These are phyloP conservation scores for Aquanectria penicillioides DNA, from an alignment of 2,329 filamentous ascomycete species.

Conservation along the genomic window DNA sequence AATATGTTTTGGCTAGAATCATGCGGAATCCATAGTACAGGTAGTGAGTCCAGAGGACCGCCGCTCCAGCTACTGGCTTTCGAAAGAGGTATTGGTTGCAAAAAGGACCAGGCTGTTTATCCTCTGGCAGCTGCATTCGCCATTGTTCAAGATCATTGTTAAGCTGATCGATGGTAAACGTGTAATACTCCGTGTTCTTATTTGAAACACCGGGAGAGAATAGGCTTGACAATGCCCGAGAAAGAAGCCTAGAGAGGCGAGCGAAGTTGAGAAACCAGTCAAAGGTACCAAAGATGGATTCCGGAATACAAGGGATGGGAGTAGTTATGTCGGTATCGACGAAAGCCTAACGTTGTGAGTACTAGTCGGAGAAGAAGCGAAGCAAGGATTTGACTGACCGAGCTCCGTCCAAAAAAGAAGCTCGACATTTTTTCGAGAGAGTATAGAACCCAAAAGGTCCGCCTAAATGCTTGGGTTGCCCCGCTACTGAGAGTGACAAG, in stretches of 20 bases:
- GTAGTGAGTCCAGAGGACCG: slow-evolving; percentile 30
- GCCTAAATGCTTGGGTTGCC: slow-evolving; percentile 14
- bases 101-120: not conserved
- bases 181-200: slow-evolving; percentile 16
- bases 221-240: slow-evolving; percentile 23
- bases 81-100: slow-evolving; percentile 7
- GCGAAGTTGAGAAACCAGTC: slow-evolving; percentile 27
- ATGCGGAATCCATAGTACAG: slow-evolving; percentile 34
- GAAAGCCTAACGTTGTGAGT: slow-evolving; percentile 15
- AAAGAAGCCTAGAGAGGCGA: slow-evolving; percentile 26
- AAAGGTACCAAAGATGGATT: slow-evolving; percentile 30
- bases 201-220: slow-evolving; percentile 30
- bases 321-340: slow-evolving; percentile 28
- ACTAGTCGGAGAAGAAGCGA: too few species aligned
- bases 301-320: slow-evolving; percentile 28
- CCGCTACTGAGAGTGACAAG: slow-evolving; percentile 17
- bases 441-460: slow-evolving; percentile 34
- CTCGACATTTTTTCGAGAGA: slow-evolving; percentile 34
- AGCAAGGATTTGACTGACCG: slow-evolving; percentile 11
- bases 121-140: slow-evolving; percentile 22
- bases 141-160: slow-evolving; percentile 31
- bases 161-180: slow-evolving; percentile 17
- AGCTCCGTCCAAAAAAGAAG: slow-evolving; percentile 35
- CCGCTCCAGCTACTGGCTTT: slow-evolving; percentile 13
- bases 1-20: slow-evolving; percentile 22